Conservation (phyloP, 1,139 yeast species). For the Kodamaea alishanica region DNA sequence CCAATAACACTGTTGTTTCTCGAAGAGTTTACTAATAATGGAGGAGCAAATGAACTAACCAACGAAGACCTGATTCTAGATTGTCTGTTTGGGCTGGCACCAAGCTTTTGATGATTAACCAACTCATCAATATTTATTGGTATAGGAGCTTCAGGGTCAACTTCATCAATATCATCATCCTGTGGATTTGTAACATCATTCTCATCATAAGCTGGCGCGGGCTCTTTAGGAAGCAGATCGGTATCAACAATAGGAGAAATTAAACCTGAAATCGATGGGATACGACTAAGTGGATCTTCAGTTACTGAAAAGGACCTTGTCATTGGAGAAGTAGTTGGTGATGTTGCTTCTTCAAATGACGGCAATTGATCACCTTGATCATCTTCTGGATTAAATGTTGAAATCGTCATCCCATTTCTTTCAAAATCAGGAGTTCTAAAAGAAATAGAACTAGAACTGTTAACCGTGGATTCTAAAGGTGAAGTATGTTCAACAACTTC, state of each 20-base stretch:
- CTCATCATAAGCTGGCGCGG: conserved; percentile 37
- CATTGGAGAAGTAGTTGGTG: conserved; percentile 30
- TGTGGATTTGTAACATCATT: conserved; percentile 4
- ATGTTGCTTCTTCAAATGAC: conserved; percentile 56
- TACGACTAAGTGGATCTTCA: conserved; percentile 35
- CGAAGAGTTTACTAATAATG: conserved; percentile 1
- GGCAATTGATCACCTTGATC: conserved; percentile 40
- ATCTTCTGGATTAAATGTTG: conserved; percentile 20
- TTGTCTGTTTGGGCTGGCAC: conserved; percentile 6
- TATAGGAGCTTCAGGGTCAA: conserved; percentile 1
- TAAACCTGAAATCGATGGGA: conserved; percentile 25
- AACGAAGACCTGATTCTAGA: conserved; percentile 24
- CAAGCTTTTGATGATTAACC: conserved; percentile 6
- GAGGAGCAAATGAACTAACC: conserved; percentile 25
- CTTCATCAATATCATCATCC: background rate
- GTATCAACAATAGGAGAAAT: background rate
- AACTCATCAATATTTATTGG: conserved; percentile 14
- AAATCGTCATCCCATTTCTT: conserved; percentile 39
- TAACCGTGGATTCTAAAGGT: background rate
- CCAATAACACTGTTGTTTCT: conserved; percentile 1
- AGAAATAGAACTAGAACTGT: conserved; percentile 10
- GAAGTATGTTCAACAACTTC: background rate
- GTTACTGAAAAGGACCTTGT: conserved; percentile 33
- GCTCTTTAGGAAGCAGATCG: conserved; percentile 20
- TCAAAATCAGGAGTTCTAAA: conserved; percentile 38